A percentile compares a stretch with the other conserved stretches of the same genome.
phyloP scores from a whole-genome alignment of 768 basidiomycete species.

The Tricholoma sp. region DNA sequence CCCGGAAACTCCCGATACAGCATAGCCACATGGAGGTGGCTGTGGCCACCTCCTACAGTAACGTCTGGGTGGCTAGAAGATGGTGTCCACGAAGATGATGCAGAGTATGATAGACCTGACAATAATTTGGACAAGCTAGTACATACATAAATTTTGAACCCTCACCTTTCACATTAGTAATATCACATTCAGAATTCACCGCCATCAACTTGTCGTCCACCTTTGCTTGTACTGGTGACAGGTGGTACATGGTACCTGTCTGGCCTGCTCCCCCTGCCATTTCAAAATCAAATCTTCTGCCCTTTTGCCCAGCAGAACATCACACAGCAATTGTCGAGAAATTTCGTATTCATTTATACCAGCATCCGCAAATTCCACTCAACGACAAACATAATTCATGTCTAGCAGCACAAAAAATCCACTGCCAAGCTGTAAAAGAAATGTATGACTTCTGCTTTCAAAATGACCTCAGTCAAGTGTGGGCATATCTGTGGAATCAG shows the following conservation, averaged over 20 bases:
- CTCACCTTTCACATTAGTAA: too few relatives aligned
- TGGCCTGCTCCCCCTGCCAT: slow-evolving; percentile 14
- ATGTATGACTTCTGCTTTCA: too few relatives aligned
- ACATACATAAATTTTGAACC: too few relatives aligned
- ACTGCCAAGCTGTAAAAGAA: slow-evolving; percentile 9
- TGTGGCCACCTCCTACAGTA: too few relatives aligned
- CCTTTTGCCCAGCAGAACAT: slow-evolving; percentile 14
- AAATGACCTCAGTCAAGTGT: too few relatives aligned
- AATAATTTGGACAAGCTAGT: too few relatives aligned
- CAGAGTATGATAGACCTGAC: too few relatives aligned
- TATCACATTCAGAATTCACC: too few relatives aligned
- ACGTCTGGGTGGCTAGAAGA: too few relatives aligned
- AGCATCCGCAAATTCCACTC: slow-evolving; percentile 15
- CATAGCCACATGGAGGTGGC: too few relatives aligned
- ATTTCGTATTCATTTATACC: slow-evolving; percentile 15
- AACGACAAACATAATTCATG: slow-evolving; percentile 8
- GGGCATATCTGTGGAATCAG: slow-evolving; percentile 25
- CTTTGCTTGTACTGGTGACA: slow-evolving; percentile 5
- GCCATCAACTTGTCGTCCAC: slow-evolving; percentile 6
- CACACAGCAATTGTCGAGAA: slow-evolving; percentile 8
- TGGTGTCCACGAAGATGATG: too few relatives aligned
- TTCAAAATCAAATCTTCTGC: background rate
- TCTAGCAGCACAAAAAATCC: slow-evolving; percentile 4
- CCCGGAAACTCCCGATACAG: too few relatives aligned
- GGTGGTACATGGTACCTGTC: slow-evolving; percentile 9